Percentiles rank a stretch among this genome's conserved stretches.
These are phyloP conservation scores for Pelargonium citronellum DNA, from an alignment of 441 rosid species.

Conservation along the genomic window DNA sequence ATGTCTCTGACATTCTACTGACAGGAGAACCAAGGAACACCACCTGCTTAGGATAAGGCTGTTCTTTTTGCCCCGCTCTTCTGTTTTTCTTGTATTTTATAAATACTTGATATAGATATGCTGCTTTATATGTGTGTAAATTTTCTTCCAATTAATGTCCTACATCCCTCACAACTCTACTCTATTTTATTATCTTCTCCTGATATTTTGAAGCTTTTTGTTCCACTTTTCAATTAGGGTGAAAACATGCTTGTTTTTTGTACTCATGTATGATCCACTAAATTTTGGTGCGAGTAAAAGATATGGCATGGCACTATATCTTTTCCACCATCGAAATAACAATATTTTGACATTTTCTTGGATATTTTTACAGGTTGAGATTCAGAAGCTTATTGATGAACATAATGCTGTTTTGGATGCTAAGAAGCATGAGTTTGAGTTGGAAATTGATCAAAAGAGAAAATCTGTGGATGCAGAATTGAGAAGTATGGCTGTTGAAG, in stretches of 20 bases:
- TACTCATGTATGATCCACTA: neutral
- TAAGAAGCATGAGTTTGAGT: constrained; percentile 59
- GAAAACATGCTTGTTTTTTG: neutral
- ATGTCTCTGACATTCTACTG: neutral
- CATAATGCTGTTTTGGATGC: constrained; percentile 66
- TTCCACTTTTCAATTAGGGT: neutral
- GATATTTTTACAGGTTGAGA: constrained; percentile 49
- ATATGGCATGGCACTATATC: neutral
- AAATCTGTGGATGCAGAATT: constrained; percentile 62
- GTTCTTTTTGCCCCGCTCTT: neutral
- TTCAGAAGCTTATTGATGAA: constrained; percentile 66
- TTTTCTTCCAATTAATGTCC: neutral
- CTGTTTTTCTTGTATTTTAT: neutral
- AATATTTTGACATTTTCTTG: constrained; percentile 20
- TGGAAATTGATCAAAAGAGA: constrained; percentile 72
- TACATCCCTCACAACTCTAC: neutral
- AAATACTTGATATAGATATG: neutral
- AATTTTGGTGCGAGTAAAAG: neutral
- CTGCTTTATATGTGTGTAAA: neutral
- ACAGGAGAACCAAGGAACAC: neutral
- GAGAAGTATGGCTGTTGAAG: constrained; percentile 54
- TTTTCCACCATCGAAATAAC: neutral
- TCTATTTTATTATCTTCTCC: neutral
- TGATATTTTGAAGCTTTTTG: neutral
- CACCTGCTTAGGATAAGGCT: neutral